A percentile compares a stretch with the other conserved stretches of the same genome.
Conservation (phyloP, 305 asterid species). For the Andrographis paniculata region DNA sequence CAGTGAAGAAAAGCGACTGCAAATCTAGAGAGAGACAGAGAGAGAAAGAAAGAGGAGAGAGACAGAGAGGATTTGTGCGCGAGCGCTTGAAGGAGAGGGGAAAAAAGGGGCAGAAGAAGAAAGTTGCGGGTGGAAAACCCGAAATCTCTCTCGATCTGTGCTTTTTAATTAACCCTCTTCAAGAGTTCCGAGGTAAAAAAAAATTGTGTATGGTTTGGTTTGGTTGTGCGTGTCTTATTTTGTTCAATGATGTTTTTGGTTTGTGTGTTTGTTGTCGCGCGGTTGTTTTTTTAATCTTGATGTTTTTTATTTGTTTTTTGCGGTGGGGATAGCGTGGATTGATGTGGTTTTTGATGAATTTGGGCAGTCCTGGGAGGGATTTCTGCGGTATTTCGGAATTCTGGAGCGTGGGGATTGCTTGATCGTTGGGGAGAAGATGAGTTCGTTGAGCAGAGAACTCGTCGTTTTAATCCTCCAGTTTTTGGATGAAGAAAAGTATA, state of each 20-base stretch:
- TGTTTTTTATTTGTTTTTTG: too few species aligned
- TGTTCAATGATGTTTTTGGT: too few species aligned
- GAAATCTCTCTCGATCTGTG: background rate
- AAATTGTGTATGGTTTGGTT: background rate
- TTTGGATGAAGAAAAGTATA: slow-evolving; percentile 47
- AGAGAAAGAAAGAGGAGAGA: background rate
- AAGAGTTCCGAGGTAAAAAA: background rate
- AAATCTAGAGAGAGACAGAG: background rate
- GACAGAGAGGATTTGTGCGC: background rate
- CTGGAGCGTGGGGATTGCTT: slow-evolving; percentile 18
- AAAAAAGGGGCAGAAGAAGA: background rate
- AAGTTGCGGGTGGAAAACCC: background rate
- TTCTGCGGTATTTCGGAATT: too few species aligned
- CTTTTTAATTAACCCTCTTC: background rate
- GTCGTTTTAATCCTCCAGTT: slow-evolving; percentile 48
- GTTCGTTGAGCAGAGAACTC: slow-evolving; percentile 42
- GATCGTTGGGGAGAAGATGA: slow-evolving; percentile 27
- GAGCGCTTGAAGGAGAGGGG: background rate
- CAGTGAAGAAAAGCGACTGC: background rate
- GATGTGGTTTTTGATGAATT: background rate
- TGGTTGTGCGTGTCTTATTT: background rate
- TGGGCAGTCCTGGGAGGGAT: too few species aligned
- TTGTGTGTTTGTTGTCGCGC: background rate
- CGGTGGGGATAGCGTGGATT: too few species aligned
- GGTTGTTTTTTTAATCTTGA: background rate